These are phyloP conservation scores for Gossypium australe DNA, from an alignment of 345 rosid species.

Conservation along the genomic window DNA sequence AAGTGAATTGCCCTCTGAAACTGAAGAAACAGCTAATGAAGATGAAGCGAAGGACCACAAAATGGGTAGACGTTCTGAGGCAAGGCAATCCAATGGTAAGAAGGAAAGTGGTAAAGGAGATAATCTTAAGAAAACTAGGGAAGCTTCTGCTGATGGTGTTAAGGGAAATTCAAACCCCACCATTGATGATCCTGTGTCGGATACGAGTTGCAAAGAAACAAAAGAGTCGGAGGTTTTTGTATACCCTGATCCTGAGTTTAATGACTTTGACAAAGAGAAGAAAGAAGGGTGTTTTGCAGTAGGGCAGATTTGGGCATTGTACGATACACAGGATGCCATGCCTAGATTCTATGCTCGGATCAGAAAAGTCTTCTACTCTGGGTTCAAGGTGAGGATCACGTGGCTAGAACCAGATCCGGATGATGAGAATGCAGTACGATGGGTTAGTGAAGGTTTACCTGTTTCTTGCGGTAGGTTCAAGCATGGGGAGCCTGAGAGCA, in stretches of 20 bases:
- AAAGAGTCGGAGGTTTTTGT: conserved; percentile 24
- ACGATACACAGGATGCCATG: conserved; percentile 56
- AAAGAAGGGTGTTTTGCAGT: conserved; percentile 37
- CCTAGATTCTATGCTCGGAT: conserved; percentile 82
- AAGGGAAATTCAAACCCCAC: conserved; percentile 6
- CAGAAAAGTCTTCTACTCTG: conserved; percentile 37
- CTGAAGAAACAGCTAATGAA: conserved; percentile 18
- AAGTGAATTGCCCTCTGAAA: conserved; percentile 21
- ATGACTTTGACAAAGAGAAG: conserved; percentile 55
- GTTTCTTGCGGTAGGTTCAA: conserved; percentile 62
- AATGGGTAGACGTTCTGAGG: conserved; percentile 7
- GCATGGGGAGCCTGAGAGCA: conserved; percentile 25
- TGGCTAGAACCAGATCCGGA: conserved; percentile 81
- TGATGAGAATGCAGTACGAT: conserved; percentile 36
- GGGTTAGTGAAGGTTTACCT: conserved; percentile 52
- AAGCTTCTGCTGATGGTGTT: conserved; percentile 8
- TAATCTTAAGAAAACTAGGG: conserved; percentile 25
- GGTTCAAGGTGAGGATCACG: conserved; percentile 45
- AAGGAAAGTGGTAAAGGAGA: background rate
- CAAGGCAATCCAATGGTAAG: background rate
- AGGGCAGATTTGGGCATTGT: conserved; percentile 77
- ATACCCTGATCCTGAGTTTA: conserved; percentile 65
- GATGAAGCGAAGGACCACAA: conserved; percentile 19
- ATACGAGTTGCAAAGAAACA: conserved; percentile 21
- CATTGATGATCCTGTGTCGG: conserved; percentile 18